Evolutionary conservation across 768 basidiomycete genomes (phyloP).

Genomic region (Pisolithus marmoratus): DNA sequence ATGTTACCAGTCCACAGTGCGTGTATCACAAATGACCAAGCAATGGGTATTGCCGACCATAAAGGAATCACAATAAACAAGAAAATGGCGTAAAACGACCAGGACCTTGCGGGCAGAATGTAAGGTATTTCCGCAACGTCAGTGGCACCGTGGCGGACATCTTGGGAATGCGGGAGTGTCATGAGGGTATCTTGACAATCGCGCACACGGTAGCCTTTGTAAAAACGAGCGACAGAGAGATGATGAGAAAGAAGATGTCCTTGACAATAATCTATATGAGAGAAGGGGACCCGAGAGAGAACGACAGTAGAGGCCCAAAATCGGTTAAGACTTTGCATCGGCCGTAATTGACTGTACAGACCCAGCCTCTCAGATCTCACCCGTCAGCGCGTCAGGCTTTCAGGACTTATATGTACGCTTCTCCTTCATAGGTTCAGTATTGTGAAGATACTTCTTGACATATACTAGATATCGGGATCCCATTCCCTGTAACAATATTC

Average conservation of each 20-base stretch:
- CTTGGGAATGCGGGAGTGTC: not conserved
- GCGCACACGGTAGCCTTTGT: not conserved
- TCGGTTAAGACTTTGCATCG: too few species aligned
- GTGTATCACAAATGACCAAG: slow-evolving; percentile 58
- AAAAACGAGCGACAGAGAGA: too few species aligned
- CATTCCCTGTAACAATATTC: not conserved
- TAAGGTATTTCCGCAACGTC: slow-evolving; percentile 30
- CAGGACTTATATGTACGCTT: too few species aligned
- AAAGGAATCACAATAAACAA: slow-evolving; percentile 53
- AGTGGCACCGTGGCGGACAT: not conserved
- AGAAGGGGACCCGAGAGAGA: too few species aligned
- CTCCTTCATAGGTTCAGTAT: too few species aligned
- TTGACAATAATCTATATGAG: too few species aligned
- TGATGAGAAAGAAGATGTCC: not conserved
- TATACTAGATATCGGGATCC: too few species aligned
- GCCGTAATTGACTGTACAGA: too few species aligned
- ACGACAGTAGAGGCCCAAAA: too few species aligned
- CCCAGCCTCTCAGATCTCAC: too few species aligned
- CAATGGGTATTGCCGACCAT: slow-evolving; percentile 55
- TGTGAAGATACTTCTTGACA: too few species aligned
- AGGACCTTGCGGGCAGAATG: slow-evolving; percentile 32
- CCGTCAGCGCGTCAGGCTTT: too few species aligned
- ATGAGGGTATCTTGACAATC: slow-evolving; percentile 15
- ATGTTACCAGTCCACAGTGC: slow-evolving; percentile 39
- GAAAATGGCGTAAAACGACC: slow-evolving; percentile 57